Evolutionary conservation across 371 early-diverging fungal species (phyloP).

Genomic region (Mucor saturninus): DNA sequence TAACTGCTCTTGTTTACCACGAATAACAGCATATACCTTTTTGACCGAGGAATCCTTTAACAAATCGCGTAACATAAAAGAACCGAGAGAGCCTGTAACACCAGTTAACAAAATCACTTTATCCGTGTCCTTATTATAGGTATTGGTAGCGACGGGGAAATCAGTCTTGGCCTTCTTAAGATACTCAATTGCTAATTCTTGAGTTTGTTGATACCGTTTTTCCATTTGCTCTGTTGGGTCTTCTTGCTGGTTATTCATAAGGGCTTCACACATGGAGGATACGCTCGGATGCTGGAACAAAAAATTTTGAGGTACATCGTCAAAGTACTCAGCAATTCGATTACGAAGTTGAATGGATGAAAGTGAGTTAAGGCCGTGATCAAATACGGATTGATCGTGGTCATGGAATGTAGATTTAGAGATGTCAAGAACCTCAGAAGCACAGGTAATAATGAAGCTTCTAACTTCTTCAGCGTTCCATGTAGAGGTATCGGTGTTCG

Average conservation of each 20-base stretch:
- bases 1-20: slow-evolving; percentile 24
- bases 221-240: not conserved
- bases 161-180: slow-evolving; percentile 28
- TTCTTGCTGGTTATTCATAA: not conserved
- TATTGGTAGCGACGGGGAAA: slow-evolving; percentile 19
- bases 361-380: slow-evolving; percentile 35
- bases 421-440: slow-evolving; percentile 16
- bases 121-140: slow-evolving; percentile 3
- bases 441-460: slow-evolving; percentile 8
- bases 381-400: slow-evolving; percentile 27
- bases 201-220: slow-evolving; percentile 16
- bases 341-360: slow-evolving; percentile 32
- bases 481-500: slow-evolving; percentile 4
- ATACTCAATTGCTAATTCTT: slow-evolving; percentile 23
- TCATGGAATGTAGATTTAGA: slow-evolving; percentile 11
- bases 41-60: slow-evolving; percentile 27
- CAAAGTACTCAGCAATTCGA: slow-evolving; percentile 21
- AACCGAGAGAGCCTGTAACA: slow-evolving; percentile 50
- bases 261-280: slow-evolving; percentile 18
- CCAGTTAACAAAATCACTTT: slow-evolving; percentile 48
- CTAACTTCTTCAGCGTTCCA: slow-evolving; percentile 16
- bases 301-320: slow-evolving; percentile 40
- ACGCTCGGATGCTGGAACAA: slow-evolving; percentile 39
- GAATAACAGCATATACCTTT: slow-evolving; percentile 39
- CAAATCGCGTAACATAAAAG: slow-evolving; percentile 41